These are phyloP conservation scores for Olyra latifolia DNA, from an alignment of 176 grass and related monocot species.

Conservation along the genomic window DNA sequence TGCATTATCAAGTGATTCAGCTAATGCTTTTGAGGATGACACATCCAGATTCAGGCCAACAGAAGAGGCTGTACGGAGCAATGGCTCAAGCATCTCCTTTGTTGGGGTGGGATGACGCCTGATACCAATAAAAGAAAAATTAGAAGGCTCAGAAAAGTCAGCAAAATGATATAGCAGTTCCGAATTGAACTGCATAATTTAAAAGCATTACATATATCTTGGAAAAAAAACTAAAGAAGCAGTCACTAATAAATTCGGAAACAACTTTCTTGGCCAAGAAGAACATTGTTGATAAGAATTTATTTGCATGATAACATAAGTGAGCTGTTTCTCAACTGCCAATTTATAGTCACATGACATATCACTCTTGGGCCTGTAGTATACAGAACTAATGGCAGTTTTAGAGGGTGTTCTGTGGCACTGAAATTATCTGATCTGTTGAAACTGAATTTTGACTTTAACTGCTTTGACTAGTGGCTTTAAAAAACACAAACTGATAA, in stretches of 20 bases:
- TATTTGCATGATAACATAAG: not conserved
- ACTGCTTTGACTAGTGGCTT: too few relatives aligned
- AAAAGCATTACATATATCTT: not conserved
- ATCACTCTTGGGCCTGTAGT: not conserved
- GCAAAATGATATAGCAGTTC: not conserved
- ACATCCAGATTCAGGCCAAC: constrained; percentile 80
- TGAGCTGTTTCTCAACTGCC: not conserved
- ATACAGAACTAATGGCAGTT: not conserved
- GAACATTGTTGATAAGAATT: not conserved
- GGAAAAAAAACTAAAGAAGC: constrained; percentile 2
- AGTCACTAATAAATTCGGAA: not conserved
- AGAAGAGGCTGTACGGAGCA: constrained; percentile 81
- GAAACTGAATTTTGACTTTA: too few relatives aligned
- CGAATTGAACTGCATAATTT: constrained; percentile 1
- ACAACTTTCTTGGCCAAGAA: not conserved
- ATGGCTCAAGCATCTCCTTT: constrained; percentile 98
- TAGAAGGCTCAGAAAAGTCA: constrained; percentile 24
- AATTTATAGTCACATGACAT: not conserved
- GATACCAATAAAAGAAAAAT: constrained; percentile 43
- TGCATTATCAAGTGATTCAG: constrained; percentile 96
- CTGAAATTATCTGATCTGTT: too few relatives aligned
- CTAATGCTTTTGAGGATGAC: constrained; percentile 94
- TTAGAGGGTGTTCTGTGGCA: too few relatives aligned
- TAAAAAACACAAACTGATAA: too few relatives aligned
- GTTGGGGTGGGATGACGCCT: constrained; percentile 94